These are phyloP conservation scores for Neostapfia colusana DNA, from an alignment of 176 grass and related monocot species.

Conservation along the genomic window DNA sequence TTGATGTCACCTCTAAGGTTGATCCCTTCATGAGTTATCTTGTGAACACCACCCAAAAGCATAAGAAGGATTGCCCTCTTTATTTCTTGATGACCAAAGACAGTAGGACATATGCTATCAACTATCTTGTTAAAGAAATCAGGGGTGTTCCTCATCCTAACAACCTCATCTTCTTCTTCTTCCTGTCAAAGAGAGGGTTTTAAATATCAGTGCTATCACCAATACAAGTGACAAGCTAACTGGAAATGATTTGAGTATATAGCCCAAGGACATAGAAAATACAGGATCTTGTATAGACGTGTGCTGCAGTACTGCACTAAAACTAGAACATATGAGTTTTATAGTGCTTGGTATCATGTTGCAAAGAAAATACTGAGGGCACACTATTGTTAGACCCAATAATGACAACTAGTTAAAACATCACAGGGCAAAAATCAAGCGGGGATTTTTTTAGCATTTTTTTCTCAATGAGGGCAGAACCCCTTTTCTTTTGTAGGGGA, in stretches of 20 bases:
- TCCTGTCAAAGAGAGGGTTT: conserved; percentile 48
- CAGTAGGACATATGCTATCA: conserved; percentile 89
- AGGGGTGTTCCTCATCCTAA: conserved; percentile 83
- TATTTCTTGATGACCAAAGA: conserved; percentile 99
- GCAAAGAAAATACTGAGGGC: neutral
- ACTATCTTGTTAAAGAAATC: conserved; percentile 98
- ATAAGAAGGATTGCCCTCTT: conserved; percentile 90
- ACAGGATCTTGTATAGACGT: neutral
- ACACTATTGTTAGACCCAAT: neutral
- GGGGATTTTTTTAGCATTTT: neutral
- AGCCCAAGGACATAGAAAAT: neutral
- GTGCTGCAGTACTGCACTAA: neutral
- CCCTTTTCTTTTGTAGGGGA: neutral
- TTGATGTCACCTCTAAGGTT: conserved; percentile 98
- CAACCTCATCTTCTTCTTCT: conserved; percentile 89
- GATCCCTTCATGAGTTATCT: conserved; percentile 97
- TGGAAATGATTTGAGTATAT: neutral
- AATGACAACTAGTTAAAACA: neutral
- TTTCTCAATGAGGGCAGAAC: neutral
- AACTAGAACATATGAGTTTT: neutral
- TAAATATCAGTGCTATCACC: neutral
- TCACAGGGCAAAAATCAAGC: neutral
- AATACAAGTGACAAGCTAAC: neutral
- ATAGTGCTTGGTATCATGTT: conserved; percentile 6
- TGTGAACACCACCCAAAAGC: conserved; percentile 97